Conservation (phyloP, 139 green algal species). For the Mychonastes homosphaera region DNA sequence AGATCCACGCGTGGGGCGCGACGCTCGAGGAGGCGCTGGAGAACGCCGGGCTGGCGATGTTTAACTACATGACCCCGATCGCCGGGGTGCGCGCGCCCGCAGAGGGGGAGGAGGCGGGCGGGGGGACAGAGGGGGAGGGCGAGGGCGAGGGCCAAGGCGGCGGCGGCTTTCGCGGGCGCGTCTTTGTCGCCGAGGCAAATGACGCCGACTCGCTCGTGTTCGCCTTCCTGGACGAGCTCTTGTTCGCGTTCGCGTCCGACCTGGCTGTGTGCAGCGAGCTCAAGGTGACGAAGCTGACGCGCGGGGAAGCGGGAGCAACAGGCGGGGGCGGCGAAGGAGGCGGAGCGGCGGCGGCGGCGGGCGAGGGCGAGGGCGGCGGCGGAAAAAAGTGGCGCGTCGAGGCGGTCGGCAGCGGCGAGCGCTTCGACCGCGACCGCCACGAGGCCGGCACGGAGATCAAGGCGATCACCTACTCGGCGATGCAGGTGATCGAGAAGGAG, state of each 20-base stretch:
- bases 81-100: slow-evolving; percentile 23
- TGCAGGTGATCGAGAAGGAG: slow-evolving; percentile 56
- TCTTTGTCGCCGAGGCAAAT: slow-evolving; percentile 38
- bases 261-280: slow-evolving; percentile 47
- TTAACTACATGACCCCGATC: slow-evolving; percentile 79
- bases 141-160: neutral
- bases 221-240: slow-evolving; percentile 72
- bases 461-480: slow-evolving; percentile 81
- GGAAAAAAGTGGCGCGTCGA: neutral
- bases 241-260: slow-evolving; percentile 69
- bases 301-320: neutral
- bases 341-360: neutral
- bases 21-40: slow-evolving; percentile 50
- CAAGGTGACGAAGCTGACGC: slow-evolving; percentile 30
- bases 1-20: slow-evolving; percentile 71
- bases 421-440: slow-evolving; percentile 50
- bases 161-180: neutral
- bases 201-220: slow-evolving; percentile 73
- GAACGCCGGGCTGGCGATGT: slow-evolving; percentile 61
- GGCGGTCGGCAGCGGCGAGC: slow-evolving; percentile 27
- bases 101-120: neutral
- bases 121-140: neutral
- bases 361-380: neutral
- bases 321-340: neutral
- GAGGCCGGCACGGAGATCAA: slow-evolving; percentile 74